Evolutionary conservation across 2,329 filamentous ascomycete species (phyloP), one percentile per base, ranked within the genome.

Genomic region (Aspergillus fijiensis): DNA sequence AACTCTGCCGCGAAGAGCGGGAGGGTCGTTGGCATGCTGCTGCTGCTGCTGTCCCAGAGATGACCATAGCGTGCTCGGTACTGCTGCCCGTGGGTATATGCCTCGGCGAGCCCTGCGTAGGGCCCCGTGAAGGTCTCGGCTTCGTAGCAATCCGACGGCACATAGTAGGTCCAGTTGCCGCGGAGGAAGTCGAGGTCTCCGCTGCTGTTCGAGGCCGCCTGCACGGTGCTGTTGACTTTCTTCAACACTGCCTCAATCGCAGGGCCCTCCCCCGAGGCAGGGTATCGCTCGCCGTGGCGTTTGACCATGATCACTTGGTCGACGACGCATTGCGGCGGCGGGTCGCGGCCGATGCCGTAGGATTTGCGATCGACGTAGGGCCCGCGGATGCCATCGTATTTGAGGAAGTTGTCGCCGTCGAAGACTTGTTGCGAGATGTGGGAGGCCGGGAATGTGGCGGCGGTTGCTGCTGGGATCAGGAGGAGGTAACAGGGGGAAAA

Each of bases 251-350:
- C 42, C 51, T 67, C 63, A 14, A 65, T 63, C 9, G 52, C 47
- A 14, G 50, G 21, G 1, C 58, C 62, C 25, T 55, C 57, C 16
- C 35, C 53, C 9, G 53, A 33, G 23, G 52, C 53, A 6, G 68
- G 67, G 50, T 69, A 69, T 10, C 67, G 64, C 56, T 70, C 68
- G 10, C 68, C 67, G 29, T 70, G 67, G 11, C 68, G 62, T 54
- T 55, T 66, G 59, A 68, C 60, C 61, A 66, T 67, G 51, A 67
- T 62, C 16, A 68, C 64, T 52, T 70, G 68, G 49, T 67, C 67
- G 6, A 69, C 65, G 2, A 56, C 42, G 52, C 68, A 70, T 54
- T 49, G 47, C 5, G 61, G 57, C 5, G 67, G 67, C 2, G 67
- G 55, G 12, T 69, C 63, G 35, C 65, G 63, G 21, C 56, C 60